A percentile compares a stretch with the other conserved stretches of the same genome.
These are phyloP conservation scores for Aspergillus versicolor DNA, from an alignment of 2,329 filamentous ascomycete genomes.

Conservation along the genomic window DNA sequence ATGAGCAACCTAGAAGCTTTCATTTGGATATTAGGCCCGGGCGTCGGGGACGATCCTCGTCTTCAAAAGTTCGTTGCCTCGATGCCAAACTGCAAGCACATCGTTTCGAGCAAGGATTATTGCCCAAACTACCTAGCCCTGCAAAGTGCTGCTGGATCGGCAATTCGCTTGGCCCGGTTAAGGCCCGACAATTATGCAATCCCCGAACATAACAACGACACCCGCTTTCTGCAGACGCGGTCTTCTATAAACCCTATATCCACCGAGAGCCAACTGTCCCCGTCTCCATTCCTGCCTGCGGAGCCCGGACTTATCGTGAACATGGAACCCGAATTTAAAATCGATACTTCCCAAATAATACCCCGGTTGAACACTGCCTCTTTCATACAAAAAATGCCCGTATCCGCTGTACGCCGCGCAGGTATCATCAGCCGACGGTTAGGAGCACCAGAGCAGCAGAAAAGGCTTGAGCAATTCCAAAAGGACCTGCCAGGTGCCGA, in stretches of 20 bases:
- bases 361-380: constrained; percentile 25
- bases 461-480: constrained; percentile 47
- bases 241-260: constrained; percentile 10
- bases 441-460: constrained; percentile 30
- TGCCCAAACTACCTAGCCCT: constrained; percentile 75
- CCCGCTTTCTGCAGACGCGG: constrained; percentile 42
- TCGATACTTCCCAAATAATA: constrained; percentile 33
- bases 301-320: constrained; percentile 44
- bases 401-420: constrained; percentile 31
- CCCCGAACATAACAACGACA: constrained; percentile 62
- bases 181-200: constrained; percentile 72
- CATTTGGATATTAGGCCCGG: constrained; percentile 78
- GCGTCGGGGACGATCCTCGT: constrained; percentile 61
- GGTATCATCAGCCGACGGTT: constrained; percentile 27
- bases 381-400: constrained; percentile 26
- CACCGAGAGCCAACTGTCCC: background rate
- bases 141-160: constrained; percentile 64
- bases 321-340: constrained; percentile 47
- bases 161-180: constrained; percentile 68
- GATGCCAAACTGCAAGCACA: constrained; percentile 64
- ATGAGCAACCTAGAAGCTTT: constrained; percentile 67
- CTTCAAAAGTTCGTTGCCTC: constrained; percentile 69
- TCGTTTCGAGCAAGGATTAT: constrained; percentile 72
- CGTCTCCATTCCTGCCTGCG: constrained; percentile 33
- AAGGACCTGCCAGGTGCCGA: constrained; percentile 70